A percentile compares a stretch with the other conserved stretches of the same genome.
Conservation (phyloP, 2,329 filamentous ascomycete species). For the Alternaria brassicae region DNA sequence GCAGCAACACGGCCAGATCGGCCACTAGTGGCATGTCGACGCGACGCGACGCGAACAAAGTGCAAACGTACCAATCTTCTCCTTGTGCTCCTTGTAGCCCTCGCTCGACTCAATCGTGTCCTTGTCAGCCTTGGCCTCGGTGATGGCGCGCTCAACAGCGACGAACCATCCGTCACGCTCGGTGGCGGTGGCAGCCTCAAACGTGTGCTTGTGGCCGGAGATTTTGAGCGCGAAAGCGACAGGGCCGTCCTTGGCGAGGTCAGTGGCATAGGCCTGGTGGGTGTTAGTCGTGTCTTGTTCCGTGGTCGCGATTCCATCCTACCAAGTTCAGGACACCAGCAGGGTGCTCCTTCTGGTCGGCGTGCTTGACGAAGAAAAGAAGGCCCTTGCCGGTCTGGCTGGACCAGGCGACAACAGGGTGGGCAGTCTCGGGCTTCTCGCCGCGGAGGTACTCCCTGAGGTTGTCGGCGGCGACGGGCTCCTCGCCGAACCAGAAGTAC, state of each 20-base stretch:
- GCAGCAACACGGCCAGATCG: slow-evolving; percentile 44
- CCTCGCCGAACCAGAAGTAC: slow-evolving; percentile 75
- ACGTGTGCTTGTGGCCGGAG: slow-evolving; percentile 88
- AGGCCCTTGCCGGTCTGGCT: slow-evolving; percentile 94
- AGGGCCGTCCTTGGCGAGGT: slow-evolving; percentile 76
- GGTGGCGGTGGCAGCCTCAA: slow-evolving; percentile 74
- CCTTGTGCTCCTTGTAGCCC: slow-evolving; percentile 84
- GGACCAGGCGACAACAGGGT: slow-evolving; percentile 87
- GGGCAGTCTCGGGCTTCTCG: slow-evolving; percentile 82
- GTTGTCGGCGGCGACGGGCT: slow-evolving; percentile 74
- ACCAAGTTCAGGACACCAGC: slow-evolving; percentile 86
- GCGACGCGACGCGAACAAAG: slow-evolving; percentile 19
- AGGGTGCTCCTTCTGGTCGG: slow-evolving; percentile 80
- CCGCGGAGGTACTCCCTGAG: slow-evolving; percentile 80
- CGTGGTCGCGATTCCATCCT: slow-evolving; percentile 48
- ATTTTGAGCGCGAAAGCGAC: slow-evolving; percentile 87
- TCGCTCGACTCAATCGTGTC: slow-evolving; percentile 77
- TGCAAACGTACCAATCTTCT: slow-evolving; percentile 67
- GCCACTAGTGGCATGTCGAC: slow-evolving; percentile 28
- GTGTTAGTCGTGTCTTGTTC: slow-evolving; percentile 41
- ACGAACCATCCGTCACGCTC: slow-evolving; percentile 94
- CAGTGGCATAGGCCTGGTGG: slow-evolving; percentile 67
- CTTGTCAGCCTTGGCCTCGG: slow-evolving; percentile 81
- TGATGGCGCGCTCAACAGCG: slow-evolving; percentile 64
- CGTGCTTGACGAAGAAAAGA: slow-evolving; percentile 86